Evolutionary conservation across 2,329 filamentous ascomycete genomes (phyloP), one percentile per base, ranked within the genome.

Genomic region (Didymellaceae sp.): DNA sequence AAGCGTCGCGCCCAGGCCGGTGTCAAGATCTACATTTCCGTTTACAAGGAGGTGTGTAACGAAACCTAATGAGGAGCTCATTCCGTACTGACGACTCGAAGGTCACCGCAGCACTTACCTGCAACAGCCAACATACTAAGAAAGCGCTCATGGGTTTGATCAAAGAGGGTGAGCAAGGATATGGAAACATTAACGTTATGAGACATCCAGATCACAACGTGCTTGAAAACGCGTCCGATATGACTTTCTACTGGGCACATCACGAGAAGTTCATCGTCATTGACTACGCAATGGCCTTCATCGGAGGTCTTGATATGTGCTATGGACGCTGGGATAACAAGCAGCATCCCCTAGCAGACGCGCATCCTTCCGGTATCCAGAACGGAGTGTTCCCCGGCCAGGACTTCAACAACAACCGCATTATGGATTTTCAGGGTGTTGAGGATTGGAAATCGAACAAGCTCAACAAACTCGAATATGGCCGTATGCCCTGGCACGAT

Each of bases 401-500:
- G 68, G 94, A 99, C 66, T 97, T 95, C 79, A 97, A 97, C 74
- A 97, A 97, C 74, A 97, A 96, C 71, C 86, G 93, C 28, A 87
- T 97, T 62, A 89, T 96, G 87, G 94, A 99, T 66, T 99, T 97
- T 71, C 82, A 97, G 63, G 88, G 87, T 24, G 94, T 97, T 1
- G 74, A 89, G 22, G 88, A 97, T 67, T 97, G 93, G 93, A 91
- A 94, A 73, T 84, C 88, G 40, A 97, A 99, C 60, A 91, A 96
- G 70, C 78, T 97, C 13, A 91, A 86, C 72, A 97, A 97, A 75
- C 86, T 88, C 3, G 90, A 96, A 39, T 95, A 87, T 63, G 92
- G 92, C 6, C 87, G 94, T 22, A 97, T 99, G 94, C 93, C 93
- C 0, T 99, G 94, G 94, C 92, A 97, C 68, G 94, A 99, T 70